Evolutionary conservation across 2,329 filamentous ascomycete genomes (phyloP).

Genomic region (Paecilomyces dactylethromorphus): DNA sequence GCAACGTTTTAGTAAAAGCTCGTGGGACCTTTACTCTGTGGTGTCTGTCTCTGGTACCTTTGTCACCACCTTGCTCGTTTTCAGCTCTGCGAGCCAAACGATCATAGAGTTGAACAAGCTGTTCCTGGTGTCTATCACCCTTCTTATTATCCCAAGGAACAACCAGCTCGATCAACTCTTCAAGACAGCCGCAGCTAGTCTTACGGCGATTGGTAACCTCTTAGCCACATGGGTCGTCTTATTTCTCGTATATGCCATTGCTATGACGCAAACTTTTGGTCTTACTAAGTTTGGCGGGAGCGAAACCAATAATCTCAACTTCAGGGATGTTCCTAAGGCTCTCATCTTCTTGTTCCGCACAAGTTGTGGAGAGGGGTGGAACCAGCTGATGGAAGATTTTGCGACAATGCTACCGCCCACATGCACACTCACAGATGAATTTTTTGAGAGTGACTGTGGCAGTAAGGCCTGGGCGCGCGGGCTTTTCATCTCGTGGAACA

Average conservation of each 20-base stretch:
- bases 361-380: slow-evolving; percentile 95
- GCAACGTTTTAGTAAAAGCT: slow-evolving; percentile 83
- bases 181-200: slow-evolving; percentile 93
- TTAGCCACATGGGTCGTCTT: slow-evolving; percentile 96
- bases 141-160: slow-evolving; percentile 90
- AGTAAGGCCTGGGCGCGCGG: slow-evolving; percentile 81
- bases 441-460: slow-evolving; percentile 88
- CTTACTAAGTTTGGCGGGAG: slow-evolving; percentile 76
- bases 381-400: slow-evolving; percentile 92
- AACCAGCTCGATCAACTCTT: slow-evolving; percentile 97
- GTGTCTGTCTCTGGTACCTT: slow-evolving; percentile 74
- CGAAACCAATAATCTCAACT: slow-evolving; percentile 76
- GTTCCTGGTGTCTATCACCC: slow-evolving; percentile 81
- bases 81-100: slow-evolving; percentile 50
- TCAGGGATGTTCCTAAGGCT: slow-evolving; percentile 88
- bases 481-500: slow-evolving; percentile 95
- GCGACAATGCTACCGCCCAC: slow-evolving; percentile 71
- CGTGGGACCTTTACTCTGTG: slow-evolving; percentile 90
- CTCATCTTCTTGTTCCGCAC: slow-evolving; percentile 88
- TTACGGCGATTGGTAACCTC: slow-evolving; percentile 83
- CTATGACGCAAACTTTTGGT: slow-evolving; percentile 91
- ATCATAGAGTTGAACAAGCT: slow-evolving; percentile 86
- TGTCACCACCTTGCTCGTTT: slow-evolving; percentile 69
- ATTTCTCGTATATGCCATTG: slow-evolving; percentile 94
- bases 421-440: slow-evolving; percentile 65